Evolutionary conservation across 2,329 filamentous ascomycete genomes (phyloP), one percentile per base, ranked within the genome.

Genomic region (Rutstroemia sp.): DNA sequence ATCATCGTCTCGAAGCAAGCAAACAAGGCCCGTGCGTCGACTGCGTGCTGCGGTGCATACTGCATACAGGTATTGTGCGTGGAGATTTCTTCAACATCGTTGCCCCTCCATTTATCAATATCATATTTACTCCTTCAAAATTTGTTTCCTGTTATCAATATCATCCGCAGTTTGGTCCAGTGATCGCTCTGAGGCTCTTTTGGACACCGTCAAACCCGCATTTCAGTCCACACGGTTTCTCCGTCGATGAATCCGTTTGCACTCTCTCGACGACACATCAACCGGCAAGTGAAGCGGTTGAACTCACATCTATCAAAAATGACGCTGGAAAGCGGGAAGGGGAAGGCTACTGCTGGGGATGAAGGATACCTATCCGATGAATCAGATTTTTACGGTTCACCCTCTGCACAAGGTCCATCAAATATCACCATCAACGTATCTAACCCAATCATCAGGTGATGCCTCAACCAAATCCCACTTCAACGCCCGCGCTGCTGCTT

Each of bases 301-400:
- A 9, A 21, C 14, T 34, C 30, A 23, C 16, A 14, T 17, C 48
- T 42, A 10, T 21, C 39, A 44, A 50, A 54, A 23, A 23, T 4
- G 47, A 60, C 30, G 12, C 64, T 65, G 63, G 58, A 58, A 6
- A 58, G 57, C 14, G 46, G 45, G 30, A 49, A 39, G 50, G 49
- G 50, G 42, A 42, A 17, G 48, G 57, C 56, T 2, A 9, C 6
- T 6, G 38, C 6, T 2, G 41, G 45, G 10, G 41, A 58, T 16
- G 38, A 54, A 37, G 54, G 57, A 2, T 67, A 68, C 48, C 34
- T 69, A 8, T 69, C 68, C 19, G 65, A 69, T 14, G 78, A 82
- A 54, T 82, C 79, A 1, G 78, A 80, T 51, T 82, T 82, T 63
- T 82, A 82, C 57, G 80, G 80, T 80, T 71, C 52, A 39, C 27